phyloP scores from a whole-genome alignment of 805 yeast genomes.

The Wickerhamiella alocasiicola region DNA sequence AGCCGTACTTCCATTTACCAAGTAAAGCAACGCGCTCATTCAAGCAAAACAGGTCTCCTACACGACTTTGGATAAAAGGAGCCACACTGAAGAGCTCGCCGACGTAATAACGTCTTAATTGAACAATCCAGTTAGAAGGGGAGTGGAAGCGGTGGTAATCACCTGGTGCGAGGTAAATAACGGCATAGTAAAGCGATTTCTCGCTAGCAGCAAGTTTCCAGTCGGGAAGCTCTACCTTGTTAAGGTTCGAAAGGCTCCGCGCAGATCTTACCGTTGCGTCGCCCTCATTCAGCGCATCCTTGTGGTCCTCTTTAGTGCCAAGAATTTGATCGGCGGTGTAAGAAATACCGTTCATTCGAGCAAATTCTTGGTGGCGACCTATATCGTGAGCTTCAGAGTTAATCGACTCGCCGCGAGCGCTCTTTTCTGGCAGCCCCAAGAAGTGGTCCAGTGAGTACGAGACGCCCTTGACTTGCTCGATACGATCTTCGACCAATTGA shows the following conservation, averaged over 20 bases:
- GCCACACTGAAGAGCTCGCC: constrained; percentile 95
- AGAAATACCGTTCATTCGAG: constrained; percentile 61
- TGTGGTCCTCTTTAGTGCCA: constrained; percentile 35
- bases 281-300: constrained; percentile 51
- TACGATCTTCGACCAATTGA: constrained; percentile 46
- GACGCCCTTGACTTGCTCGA: constrained; percentile 95
- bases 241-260: neutral
- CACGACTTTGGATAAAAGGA: constrained; percentile 83
- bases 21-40: constrained; percentile 91
- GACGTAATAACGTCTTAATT: constrained; percentile 83
- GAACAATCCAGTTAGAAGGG: constrained; percentile 92
- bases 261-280: constrained; percentile 38
- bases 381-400: constrained; percentile 25
- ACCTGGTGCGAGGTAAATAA: constrained; percentile 93
- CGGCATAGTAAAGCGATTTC: constrained; percentile 69
- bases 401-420: constrained; percentile 10
- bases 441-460: constrained; percentile 82
- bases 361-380: constrained; percentile 57
- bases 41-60: constrained; percentile 75
- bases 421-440: constrained; percentile 40
- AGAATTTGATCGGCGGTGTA: constrained; percentile 57
- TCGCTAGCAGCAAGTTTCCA: constrained; percentile 26
- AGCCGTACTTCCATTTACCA: constrained; percentile 95
- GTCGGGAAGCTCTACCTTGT: constrained; percentile 18
- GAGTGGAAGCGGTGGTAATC: constrained; percentile 96